These are phyloP conservation scores for Vicia villosa DNA, from an alignment of 306 rosid genomes.

Conservation along the genomic window DNA sequence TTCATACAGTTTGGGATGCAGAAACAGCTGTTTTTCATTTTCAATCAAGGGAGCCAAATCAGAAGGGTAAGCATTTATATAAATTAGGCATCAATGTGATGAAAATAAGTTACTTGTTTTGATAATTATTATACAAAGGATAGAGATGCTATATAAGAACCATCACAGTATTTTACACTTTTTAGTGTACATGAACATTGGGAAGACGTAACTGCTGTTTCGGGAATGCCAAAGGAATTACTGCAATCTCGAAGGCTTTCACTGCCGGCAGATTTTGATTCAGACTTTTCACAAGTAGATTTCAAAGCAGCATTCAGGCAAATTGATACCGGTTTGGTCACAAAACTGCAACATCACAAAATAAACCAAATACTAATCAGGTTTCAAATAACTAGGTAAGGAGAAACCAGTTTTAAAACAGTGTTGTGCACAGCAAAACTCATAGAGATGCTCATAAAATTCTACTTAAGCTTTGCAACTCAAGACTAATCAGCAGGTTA, in stretches of 20 bases:
- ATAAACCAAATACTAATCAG: slow-evolving; percentile 21
- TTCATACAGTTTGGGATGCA: slow-evolving; percentile 23
- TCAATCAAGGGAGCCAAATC: slow-evolving; percentile 16
- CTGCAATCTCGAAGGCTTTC: slow-evolving; percentile 39
- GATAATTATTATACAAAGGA: slow-evolving; percentile 32
- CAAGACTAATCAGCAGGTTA: slow-evolving; percentile 9
- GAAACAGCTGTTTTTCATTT: slow-evolving; percentile 5
- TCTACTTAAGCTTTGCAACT: slow-evolving; percentile 9
- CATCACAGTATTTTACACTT: slow-evolving; percentile 41
- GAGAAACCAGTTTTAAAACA: neutral
- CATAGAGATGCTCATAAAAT: slow-evolving; percentile 21
- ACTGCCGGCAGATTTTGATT: slow-evolving; percentile 34
- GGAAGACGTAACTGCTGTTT: slow-evolving; percentile 43
- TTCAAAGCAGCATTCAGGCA: slow-evolving; percentile 77
- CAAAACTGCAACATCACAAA: slow-evolving; percentile 58
- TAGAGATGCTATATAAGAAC: slow-evolving; percentile 45
- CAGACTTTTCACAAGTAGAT: slow-evolving; percentile 53
- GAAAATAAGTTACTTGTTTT: slow-evolving; percentile 24
- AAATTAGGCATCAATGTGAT: slow-evolving; percentile 31
- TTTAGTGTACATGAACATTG: slow-evolving; percentile 41
- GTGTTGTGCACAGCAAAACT: neutral
- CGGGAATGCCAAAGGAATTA: slow-evolving; percentile 63
- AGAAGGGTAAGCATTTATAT: slow-evolving; percentile 11
- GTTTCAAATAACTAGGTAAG: slow-evolving; percentile 29
- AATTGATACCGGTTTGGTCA: slow-evolving; percentile 56